phyloP scores from a whole-genome alignment of 2,329 filamentous ascomycete genomes.

The Fusarium globosum region DNA sequence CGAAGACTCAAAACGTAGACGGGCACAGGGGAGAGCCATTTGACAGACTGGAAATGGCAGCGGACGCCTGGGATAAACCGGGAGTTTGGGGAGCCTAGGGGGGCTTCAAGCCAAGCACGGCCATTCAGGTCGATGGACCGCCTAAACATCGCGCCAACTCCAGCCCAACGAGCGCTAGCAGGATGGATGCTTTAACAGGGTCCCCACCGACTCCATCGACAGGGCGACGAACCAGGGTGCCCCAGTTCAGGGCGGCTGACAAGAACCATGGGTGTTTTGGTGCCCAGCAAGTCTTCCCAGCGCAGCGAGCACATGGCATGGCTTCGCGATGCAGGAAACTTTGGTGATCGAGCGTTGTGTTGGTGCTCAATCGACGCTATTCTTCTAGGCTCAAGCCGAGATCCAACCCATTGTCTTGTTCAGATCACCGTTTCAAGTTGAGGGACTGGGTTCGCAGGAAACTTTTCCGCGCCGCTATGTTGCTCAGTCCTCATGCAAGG shows the following conservation, averaged over 20 bases:
- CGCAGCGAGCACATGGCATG: constrained; percentile 16
- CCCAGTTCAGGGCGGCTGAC: constrained; percentile 40
- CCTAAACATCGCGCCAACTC: constrained; percentile 37
- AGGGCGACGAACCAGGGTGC: constrained; percentile 38
- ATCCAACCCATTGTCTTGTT: background rate
- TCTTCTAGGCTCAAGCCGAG: background rate
- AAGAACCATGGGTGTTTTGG: constrained; percentile 32
- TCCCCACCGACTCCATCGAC: constrained; percentile 34
- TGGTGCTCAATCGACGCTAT: constrained; percentile 8
- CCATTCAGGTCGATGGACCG: constrained; percentile 26
- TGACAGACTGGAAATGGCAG: constrained; percentile 30
- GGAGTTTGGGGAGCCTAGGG: constrained; percentile 24
- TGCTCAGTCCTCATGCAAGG: constrained; percentile 36
- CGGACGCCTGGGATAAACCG: constrained; percentile 29
- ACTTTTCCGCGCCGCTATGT: constrained; percentile 18
- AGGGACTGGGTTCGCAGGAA: constrained; percentile 24
- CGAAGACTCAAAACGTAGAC: constrained; percentile 13
- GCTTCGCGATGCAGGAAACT: constrained; percentile 8
- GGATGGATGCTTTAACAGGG: constrained; percentile 30
- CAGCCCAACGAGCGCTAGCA: constrained; percentile 40
- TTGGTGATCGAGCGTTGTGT: background rate
- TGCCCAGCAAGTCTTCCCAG: constrained; percentile 27
- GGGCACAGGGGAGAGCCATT: constrained; percentile 15
- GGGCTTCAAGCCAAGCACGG: constrained; percentile 15
- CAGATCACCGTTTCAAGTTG: background rate